Conservation (phyloP, 2,329 filamentous ascomycete genomes). For the Thielaviopsis ethacetica region DNA sequence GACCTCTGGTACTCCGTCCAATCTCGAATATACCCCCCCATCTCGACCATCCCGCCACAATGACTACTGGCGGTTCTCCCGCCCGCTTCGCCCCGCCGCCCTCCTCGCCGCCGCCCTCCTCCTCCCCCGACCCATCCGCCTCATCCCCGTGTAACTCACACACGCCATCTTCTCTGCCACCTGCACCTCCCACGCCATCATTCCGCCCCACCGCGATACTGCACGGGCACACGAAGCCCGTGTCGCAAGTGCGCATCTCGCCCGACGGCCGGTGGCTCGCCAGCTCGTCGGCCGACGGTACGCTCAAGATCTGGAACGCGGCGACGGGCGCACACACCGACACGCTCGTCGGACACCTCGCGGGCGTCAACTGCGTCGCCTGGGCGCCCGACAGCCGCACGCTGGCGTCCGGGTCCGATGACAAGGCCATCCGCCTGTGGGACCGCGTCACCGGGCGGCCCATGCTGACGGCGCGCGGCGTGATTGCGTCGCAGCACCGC, state of each 20-base stretch:
- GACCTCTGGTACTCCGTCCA: too few species aligned
- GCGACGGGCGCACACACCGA: constrained; percentile 63
- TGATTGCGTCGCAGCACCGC: constrained; percentile 11
- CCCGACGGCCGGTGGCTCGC: constrained; percentile 83
- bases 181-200: constrained; percentile 57
- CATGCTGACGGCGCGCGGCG: constrained; percentile 28
- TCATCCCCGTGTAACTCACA: constrained; percentile 18
- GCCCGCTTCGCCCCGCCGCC: constrained; percentile 16
- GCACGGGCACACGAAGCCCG: constrained; percentile 59
- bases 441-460: constrained; percentile 49
- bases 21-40: constrained; percentile 9
- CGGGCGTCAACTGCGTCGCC: constrained; percentile 80
- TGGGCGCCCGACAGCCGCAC: constrained; percentile 84
- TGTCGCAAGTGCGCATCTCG: constrained; percentile 79
- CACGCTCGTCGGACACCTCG: constrained; percentile 83
- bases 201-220: constrained; percentile 36
- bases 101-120: constrained; percentile 21
- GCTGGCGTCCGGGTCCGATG: constrained; percentile 81
- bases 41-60: constrained; percentile 16
- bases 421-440: constrained; percentile 93
- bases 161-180: constrained; percentile 32
- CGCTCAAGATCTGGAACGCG: constrained; percentile 82
- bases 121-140: constrained; percentile 20
- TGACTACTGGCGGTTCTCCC: constrained; percentile 18
- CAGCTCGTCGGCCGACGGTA: constrained; percentile 75